These are phyloP conservation scores for Stipa capillata DNA, from an alignment of 176 grass and related monocot genomes.

Conservation along the genomic window DNA sequence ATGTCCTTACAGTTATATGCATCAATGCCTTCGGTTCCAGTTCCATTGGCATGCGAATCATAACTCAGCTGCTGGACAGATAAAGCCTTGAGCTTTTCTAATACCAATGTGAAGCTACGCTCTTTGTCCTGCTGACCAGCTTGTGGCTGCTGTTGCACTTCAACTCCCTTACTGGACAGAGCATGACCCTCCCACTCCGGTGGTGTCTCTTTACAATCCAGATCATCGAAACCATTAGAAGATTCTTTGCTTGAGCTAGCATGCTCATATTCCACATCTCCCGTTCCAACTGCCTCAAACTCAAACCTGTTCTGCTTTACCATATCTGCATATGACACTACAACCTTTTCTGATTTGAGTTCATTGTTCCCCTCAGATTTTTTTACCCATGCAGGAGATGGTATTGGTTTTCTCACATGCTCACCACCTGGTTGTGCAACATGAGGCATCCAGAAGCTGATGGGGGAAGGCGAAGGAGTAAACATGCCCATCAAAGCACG, in stretches of 20 bases:
- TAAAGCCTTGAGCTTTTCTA: slow-evolving; percentile 8
- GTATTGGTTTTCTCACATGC: neutral
- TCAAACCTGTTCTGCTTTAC: slow-evolving; percentile 23
- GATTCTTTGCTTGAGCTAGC: slow-evolving; percentile 11
- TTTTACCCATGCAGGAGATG: neutral
- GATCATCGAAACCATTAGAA: slow-evolving; percentile 14
- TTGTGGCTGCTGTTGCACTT: slow-evolving; percentile 23
- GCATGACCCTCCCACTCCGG: slow-evolving; percentile 5
- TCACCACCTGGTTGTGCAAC: slow-evolving; percentile 5
- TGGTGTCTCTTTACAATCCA: slow-evolving; percentile 16
- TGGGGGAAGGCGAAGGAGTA: slow-evolving; percentile 33
- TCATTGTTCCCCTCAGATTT: neutral
- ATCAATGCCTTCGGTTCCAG: slow-evolving; percentile 1
- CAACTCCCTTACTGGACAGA: neutral
- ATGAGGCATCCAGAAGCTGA: slow-evolving; percentile 34
- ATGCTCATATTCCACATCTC: neutral
- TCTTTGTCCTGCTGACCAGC: slow-evolving; percentile 7
- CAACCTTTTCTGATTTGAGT: slow-evolving; percentile 19
- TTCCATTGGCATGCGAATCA: slow-evolving; percentile 9
- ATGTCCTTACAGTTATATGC: neutral
- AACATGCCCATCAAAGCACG: slow-evolving; percentile 56
- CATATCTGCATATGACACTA: slow-evolving; percentile 31
- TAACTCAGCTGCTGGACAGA: slow-evolving; percentile 8
- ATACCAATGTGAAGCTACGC: neutral
- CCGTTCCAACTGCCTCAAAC: neutral